Percentiles rank a stretch among this genome's conserved stretches.
Evolutionary conservation across 2,329 filamentous ascomycete species (phyloP).

Genomic region (Penicillium sp.): DNA sequence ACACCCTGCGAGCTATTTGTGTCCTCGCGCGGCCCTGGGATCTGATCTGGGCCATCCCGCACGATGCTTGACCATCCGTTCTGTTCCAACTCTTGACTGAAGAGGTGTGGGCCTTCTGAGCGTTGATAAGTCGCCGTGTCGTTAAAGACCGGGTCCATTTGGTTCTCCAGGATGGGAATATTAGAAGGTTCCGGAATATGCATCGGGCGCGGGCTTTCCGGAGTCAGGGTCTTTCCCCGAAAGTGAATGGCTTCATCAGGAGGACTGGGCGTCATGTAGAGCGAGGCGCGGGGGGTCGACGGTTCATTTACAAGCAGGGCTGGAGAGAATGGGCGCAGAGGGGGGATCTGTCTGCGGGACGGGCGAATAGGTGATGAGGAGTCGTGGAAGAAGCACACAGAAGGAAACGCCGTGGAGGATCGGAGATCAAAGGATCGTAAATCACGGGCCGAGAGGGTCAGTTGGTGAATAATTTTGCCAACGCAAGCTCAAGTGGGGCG

Average conservation of each 20-base stretch:
- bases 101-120: slow-evolving; percentile 21
- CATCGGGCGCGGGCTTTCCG: slow-evolving; percentile 64
- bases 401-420: neutral
- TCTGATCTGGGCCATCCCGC: slow-evolving; percentile 10
- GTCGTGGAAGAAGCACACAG: neutral
- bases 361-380: slow-evolving; percentile 2
- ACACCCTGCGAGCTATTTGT: slow-evolving; percentile 31
- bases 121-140: slow-evolving; percentile 57
- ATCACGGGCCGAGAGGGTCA: slow-evolving; percentile 6
- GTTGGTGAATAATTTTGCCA: slow-evolving; percentile 25
- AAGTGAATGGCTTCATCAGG: slow-evolving; percentile 50
- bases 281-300: slow-evolving; percentile 26
- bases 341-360: neutral
- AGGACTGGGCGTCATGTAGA: slow-evolving; percentile 51
- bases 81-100: slow-evolving; percentile 2
- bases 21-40: slow-evolving; percentile 16
- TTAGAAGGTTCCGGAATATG: slow-evolving; percentile 62
- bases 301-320: slow-evolving; percentile 36
- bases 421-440: neutral
- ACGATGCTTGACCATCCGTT: slow-evolving; percentile 15
- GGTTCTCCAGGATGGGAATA: slow-evolving; percentile 63
- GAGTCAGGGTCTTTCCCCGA: slow-evolving; percentile 60
- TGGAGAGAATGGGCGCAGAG: neutral
- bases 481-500: slow-evolving; percentile 37
- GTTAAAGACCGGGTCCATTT: slow-evolving; percentile 67